Evolutionary conservation across 129 eudicot species (phyloP), one percentile per base, ranked within the genome.

Genomic region (Pittosporum tobira): DNA sequence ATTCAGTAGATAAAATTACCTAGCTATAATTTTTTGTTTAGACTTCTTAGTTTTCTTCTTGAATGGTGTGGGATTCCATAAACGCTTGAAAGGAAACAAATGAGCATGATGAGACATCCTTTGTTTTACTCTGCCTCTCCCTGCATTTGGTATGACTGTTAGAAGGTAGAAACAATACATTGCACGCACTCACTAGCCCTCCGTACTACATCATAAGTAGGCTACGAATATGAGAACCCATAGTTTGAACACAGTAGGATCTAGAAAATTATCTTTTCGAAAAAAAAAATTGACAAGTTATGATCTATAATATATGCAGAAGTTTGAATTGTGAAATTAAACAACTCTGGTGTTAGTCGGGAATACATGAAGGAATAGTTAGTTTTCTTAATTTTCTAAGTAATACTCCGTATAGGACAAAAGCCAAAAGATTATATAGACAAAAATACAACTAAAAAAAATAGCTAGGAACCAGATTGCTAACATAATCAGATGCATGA

Each of bases 51-150:
- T 54, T 63, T 73, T 86, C 84, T 57, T 83, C 78, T 83, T 81
- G 51, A 63, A 75, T 48, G 73, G 74, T 59, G 71, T 57, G 56
- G 77, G 77, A 48, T 60, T 72, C 59, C 81, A 61, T 59, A 81
- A 67, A 22, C 73, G 79, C 61, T 81, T 91, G 62, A 81, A 81
- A 59, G 94, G 94, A 55, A 81, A 81, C 46, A 71, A 34, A 28
- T 61, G 31, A 7, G 77, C 61, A 64, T 48, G 71, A 49, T 11
- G 52, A 57, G 77, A 56, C 65, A 50, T 53, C 69, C 73, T 43
- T 34, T 67, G 71, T 76, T 64, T 91, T 49, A 68, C 61, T 60
- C 72, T 57, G 9, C 56, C 62, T 66, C 66, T 81, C 37, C 73
- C 96, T 81, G 87, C 76, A 74, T 43, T 50, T 20, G 62, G 51